phyloP scores from a whole-genome alignment of 805 yeast genomes.

The Yarrowia phangngaensis region DNA sequence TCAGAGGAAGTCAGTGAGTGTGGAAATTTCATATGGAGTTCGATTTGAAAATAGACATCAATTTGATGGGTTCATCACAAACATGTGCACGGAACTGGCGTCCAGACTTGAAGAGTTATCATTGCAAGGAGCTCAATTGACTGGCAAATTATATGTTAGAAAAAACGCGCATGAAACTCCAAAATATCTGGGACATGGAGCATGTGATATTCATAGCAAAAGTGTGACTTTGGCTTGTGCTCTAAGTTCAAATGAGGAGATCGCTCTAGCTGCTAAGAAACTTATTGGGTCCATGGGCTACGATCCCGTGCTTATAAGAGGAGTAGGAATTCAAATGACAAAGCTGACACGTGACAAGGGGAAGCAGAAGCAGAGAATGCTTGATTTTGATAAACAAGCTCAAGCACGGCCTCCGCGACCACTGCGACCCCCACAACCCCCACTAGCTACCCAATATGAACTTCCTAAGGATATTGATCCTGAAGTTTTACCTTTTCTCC shows the following conservation, averaged over 20 bases:
- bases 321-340: slow-evolving; percentile 67
- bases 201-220: slow-evolving; percentile 61
- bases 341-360: slow-evolving; percentile 42
- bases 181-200: slow-evolving; percentile 82
- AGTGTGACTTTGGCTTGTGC: slow-evolving; percentile 57
- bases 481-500: slow-evolving; percentile 12
- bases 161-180: slow-evolving; percentile 66
- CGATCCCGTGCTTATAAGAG: slow-evolving; percentile 68
- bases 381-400: not conserved
- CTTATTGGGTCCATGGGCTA: slow-evolving; percentile 55
- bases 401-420: too few relatives aligned
- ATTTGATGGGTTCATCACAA: slow-evolving; percentile 58
- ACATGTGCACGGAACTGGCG: slow-evolving; percentile 58
- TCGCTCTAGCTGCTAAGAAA: slow-evolving; percentile 56
- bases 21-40: slow-evolving; percentile 90
- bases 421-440: not conserved
- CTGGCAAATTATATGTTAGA: slow-evolving; percentile 62
- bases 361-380: slow-evolving; percentile 1
- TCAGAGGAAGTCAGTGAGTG: slow-evolving; percentile 69
- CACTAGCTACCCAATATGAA: slow-evolving; percentile 25
- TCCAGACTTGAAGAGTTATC: slow-evolving; percentile 48
- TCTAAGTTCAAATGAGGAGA: slow-evolving; percentile 52
- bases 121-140: slow-evolving; percentile 53
- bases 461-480: slow-evolving; percentile 29
- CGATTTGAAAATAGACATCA: slow-evolving; percentile 60